Evolutionary conservation across 306 rosid genomes (phyloP), one percentile per base, ranked within the genome.

Genomic region (Pueraria montana): DNA sequence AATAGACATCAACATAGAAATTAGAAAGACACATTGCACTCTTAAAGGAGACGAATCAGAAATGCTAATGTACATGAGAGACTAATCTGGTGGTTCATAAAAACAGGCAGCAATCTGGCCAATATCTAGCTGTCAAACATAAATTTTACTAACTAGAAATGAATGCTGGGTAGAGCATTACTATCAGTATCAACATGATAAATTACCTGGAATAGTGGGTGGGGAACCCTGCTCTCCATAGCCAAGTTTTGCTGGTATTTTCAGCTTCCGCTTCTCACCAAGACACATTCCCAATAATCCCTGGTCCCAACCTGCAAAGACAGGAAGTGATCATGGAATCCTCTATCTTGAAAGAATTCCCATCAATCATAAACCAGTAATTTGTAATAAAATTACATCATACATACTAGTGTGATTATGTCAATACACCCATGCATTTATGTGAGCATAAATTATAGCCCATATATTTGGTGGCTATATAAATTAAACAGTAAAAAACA

Each of bases 191-290:
- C 27, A 70, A 55, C 77, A 50, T 32, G 34, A 77, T 23, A 56
- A 46, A 66, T 69, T 80, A 96, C 99, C 99, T 80, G 97, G 98
- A 81, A 96, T 94, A 69, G 93, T 90, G 32, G 99, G 98, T 71
- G 97, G 98, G 70, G 98, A 92, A 40, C 99, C 99, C 70, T 90
- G 91, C 46, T 87, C 93, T 38, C 99, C 99, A 81, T 96, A 96
- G 12, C 99, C 99, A 71, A 96, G 97, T 76, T 91, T 90, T 66
- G 99, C 75, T 61, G 99, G 99, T 78, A 96, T 96, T 89, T 90
- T 94, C 91, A 96, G 76, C 89, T 96, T 96, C 59, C 99, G 83
- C 94, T 96, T 96, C 94, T 96, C 99, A 50, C 99, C 98, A 0
- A 94, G 84, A 72, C 99, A 96, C 91, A 92, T 92, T 81, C 98